A percentile compares a stretch with the other conserved stretches of the same genome.
These are phyloP conservation scores for Tylopilus orsonianus DNA, from an alignment of 1,284 basidiomycete genomes.

Conservation along the genomic window DNA sequence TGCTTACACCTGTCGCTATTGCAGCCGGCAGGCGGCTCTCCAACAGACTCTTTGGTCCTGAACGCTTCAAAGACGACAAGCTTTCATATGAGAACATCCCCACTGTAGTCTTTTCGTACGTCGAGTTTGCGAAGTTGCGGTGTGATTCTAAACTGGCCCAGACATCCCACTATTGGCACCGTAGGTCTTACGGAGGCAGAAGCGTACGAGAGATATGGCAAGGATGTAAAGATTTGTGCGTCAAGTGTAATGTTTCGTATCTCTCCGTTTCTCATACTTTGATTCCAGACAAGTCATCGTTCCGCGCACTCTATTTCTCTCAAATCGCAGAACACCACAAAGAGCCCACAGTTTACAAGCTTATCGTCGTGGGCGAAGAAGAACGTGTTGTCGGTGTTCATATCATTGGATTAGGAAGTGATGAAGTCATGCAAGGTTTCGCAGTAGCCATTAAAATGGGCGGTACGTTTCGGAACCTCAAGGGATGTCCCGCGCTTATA, in stretches of 20 bases:
- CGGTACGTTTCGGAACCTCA: conserved; percentile 43
- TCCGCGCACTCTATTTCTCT: conserved; percentile 85
- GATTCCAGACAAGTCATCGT: conserved; percentile 65
- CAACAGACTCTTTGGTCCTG: conserved; percentile 89
- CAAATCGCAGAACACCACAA: conserved; percentile 87
- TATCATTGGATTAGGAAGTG: conserved; percentile 86
- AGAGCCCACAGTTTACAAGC: conserved; percentile 92
- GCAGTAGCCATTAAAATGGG: conserved; percentile 96
- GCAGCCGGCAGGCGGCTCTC: conserved; percentile 89
- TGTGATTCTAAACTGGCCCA: conserved; percentile 31
- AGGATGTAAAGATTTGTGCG: conserved; percentile 88
- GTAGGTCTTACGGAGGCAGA: conserved; percentile 91
- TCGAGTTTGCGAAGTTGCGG: conserved; percentile 16
- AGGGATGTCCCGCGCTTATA: conserved; percentile 6
- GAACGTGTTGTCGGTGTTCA: conserved; percentile 96
- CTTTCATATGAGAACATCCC: conserved; percentile 91
- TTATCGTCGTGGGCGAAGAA: conserved; percentile 83
- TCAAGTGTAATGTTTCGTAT: conserved; percentile 12
- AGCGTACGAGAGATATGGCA: conserved; percentile 85
- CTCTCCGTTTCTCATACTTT: conserved; percentile 13
- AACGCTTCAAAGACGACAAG: conserved; percentile 84
- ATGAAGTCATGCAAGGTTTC: conserved; percentile 94
- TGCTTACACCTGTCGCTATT: conserved; percentile 98
- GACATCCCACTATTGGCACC: conserved; percentile 90
- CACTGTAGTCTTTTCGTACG: conserved; percentile 91